phyloP scores from a whole-genome alignment of 2,329 filamentous ascomycete genomes.

The Phyllosticta ampelicida region DNA sequence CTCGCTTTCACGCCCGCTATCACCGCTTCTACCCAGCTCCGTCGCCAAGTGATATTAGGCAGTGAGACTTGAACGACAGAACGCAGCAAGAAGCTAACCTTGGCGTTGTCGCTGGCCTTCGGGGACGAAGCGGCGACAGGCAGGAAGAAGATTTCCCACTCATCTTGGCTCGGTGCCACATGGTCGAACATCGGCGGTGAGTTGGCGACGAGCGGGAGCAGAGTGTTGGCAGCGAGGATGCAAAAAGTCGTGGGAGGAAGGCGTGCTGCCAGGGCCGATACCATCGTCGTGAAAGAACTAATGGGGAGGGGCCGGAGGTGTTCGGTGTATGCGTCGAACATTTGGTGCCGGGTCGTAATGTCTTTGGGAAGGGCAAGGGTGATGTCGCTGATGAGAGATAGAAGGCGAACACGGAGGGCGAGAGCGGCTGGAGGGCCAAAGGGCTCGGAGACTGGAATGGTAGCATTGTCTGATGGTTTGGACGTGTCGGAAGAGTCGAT shows the following conservation, averaged over 20 bases:
- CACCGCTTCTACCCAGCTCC: conserved; percentile 15
- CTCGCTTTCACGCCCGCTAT: conserved; percentile 29
- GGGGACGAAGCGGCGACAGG: conserved; percentile 18
- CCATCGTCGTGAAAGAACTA: conserved; percentile 46
- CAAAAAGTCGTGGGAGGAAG: conserved; percentile 32
- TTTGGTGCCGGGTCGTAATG: conserved; percentile 42
- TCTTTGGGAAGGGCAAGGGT: conserved; percentile 24
- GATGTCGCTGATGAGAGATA: conserved; percentile 39
- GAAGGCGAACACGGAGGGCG: conserved; percentile 50
- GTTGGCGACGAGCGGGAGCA: conserved; percentile 19
- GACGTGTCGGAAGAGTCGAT: neutral
- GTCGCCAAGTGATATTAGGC: conserved; percentile 16
- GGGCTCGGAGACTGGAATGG: conserved; percentile 16
- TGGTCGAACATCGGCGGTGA: conserved; percentile 20
- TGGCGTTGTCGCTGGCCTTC: conserved; percentile 23
- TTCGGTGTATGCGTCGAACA: conserved; percentile 50
- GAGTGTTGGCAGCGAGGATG: conserved; percentile 32
- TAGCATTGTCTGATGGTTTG: neutral
- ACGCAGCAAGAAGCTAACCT: conserved; percentile 24
- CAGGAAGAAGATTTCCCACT: conserved; percentile 21
- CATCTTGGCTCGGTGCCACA: conserved; percentile 17
- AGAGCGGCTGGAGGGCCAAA: conserved; percentile 45
- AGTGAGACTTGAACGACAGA: conserved; percentile 9
- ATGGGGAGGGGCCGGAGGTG: conserved; percentile 49
- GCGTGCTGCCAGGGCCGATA: conserved; percentile 28